Percentiles rank a stretch among this genome's conserved stretches.
Evolutionary conservation across 129 eudicot genomes (phyloP).

Genomic region (Ambrosia artemisiifolia): DNA sequence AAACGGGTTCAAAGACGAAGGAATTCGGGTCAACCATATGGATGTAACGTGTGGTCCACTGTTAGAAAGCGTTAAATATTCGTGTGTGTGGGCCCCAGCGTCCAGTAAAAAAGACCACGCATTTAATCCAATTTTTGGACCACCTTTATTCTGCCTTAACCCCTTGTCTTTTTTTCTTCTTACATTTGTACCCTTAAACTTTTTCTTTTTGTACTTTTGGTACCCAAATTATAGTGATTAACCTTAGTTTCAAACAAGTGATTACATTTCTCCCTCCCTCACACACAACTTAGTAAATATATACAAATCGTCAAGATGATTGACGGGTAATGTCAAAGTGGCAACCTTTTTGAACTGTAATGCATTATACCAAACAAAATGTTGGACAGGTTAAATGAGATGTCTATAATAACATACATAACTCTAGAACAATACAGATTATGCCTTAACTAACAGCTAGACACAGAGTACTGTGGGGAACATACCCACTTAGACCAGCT

Average conservation of each 20-base stretch:
- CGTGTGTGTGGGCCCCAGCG: conserved; percentile 14
- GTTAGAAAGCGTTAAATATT: conserved; percentile 18
- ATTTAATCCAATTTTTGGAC: conserved; percentile 22
- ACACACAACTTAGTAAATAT: not conserved
- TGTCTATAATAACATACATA: no score
- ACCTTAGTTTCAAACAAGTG: not conserved
- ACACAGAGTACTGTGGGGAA: no score
- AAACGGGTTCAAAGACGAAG: conserved; percentile 10
- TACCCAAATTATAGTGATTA: not conserved
- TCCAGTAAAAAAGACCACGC: conserved; percentile 22
- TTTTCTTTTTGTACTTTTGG: not conserved
- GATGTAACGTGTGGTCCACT: conserved; percentile 1
- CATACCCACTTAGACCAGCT: no score
- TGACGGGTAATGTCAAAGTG: not conserved
- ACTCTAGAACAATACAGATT: no score
- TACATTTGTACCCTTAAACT: conserved; percentile 2
- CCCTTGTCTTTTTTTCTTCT: not conserved
- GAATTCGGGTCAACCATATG: conserved; percentile 11
- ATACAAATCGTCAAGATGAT: not conserved
- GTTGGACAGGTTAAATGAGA: no score
- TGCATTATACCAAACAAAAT: no score
- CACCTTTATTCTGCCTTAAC: conserved; percentile 1
- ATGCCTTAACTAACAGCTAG: no score
- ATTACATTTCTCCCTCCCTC: not conserved
- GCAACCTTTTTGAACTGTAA: no score